phyloP scores from a whole-genome alignment of 2,329 filamentous ascomycete species.

The Aspergillus candidus region DNA sequence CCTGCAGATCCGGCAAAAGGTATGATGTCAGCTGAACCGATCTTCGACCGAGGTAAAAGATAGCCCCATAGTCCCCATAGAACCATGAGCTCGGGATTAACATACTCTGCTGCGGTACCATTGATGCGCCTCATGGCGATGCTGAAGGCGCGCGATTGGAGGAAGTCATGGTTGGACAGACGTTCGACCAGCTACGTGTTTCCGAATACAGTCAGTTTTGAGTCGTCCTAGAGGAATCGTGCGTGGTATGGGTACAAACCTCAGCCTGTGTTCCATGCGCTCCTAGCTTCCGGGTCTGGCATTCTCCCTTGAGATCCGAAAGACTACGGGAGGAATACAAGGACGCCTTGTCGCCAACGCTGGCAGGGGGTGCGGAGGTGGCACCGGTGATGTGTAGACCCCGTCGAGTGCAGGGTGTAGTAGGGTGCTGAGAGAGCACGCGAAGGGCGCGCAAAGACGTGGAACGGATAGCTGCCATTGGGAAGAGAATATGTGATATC shows the following conservation, averaged over 20 bases:
- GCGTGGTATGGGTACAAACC: constrained; percentile 28
- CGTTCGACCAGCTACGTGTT: constrained; percentile 44
- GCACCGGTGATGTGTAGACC: constrained; percentile 56
- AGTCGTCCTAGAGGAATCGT: constrained; percentile 4
- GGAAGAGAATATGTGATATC: not conserved
- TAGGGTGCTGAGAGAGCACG: constrained; percentile 33
- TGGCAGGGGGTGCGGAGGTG: constrained; percentile 48
- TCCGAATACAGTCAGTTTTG: not conserved
- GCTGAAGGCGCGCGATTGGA: constrained; percentile 50
- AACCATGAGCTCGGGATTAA: constrained; percentile 10
- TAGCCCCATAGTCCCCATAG: not conserved
- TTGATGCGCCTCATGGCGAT: constrained; percentile 48
- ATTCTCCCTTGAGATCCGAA: constrained; percentile 47
- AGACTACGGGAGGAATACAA: constrained; percentile 48
- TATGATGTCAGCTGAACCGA: constrained; percentile 13
- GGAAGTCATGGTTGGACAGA: constrained; percentile 48
- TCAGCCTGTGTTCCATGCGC: constrained; percentile 45
- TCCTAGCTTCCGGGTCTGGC: constrained; percentile 45
- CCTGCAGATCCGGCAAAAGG: constrained; percentile 38
- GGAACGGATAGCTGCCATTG: constrained; percentile 42
- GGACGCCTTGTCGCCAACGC: constrained; percentile 46
- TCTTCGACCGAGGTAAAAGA: not conserved
- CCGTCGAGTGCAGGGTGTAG: constrained; percentile 38
- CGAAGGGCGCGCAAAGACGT: constrained; percentile 42
- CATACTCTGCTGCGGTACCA: constrained; percentile 35